These are phyloP conservation scores for Pyrenochaeta sp. DNA, from an alignment of 2,329 filamentous ascomycete genomes.

Conservation along the genomic window DNA sequence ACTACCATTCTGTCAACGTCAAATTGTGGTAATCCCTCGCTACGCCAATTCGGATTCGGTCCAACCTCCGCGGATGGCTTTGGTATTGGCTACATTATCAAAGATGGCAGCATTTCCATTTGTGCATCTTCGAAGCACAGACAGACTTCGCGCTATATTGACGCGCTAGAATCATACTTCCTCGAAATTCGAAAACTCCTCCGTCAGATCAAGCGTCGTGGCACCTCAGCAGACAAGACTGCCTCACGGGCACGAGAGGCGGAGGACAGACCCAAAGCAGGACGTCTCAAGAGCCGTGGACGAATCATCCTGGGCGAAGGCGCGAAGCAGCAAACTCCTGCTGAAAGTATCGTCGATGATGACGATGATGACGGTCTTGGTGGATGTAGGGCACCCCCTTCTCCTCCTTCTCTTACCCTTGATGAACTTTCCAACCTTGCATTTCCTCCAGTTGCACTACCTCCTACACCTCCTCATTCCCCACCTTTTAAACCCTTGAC, in stretches of 20 bases:
- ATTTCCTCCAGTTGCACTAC: slow-evolving; percentile 21
- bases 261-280: slow-evolving; percentile 58
- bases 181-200: slow-evolving; percentile 88
- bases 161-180: slow-evolving; percentile 88
- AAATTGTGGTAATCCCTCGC: slow-evolving; percentile 96
- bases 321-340: slow-evolving; percentile 58
- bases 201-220: slow-evolving; percentile 69
- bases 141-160: slow-evolving; percentile 89
- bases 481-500: slow-evolving; percentile 45
- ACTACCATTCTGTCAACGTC: slow-evolving; percentile 93
- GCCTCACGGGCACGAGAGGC: slow-evolving; percentile 68
- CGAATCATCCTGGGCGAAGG: slow-evolving; percentile 71
- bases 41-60: slow-evolving; percentile 96
- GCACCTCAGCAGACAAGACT: slow-evolving; percentile 60
- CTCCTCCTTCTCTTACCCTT: slow-evolving; percentile 31
- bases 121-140: slow-evolving; percentile 93
- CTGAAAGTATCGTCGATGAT: slow-evolving; percentile 73
- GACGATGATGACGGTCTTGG: slow-evolving; percentile 91
- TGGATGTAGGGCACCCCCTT: slow-evolving; percentile 71
- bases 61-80: slow-evolving; percentile 94
- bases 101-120: slow-evolving; percentile 87
- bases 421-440: slow-evolving; percentile 27
- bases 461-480: slow-evolving; percentile 45
- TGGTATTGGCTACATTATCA: slow-evolving; percentile 99
- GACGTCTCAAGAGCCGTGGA: slow-evolving; percentile 73